Conservation (phyloP, 768 basidiomycete genomes). For the Mycena venus region DNA sequence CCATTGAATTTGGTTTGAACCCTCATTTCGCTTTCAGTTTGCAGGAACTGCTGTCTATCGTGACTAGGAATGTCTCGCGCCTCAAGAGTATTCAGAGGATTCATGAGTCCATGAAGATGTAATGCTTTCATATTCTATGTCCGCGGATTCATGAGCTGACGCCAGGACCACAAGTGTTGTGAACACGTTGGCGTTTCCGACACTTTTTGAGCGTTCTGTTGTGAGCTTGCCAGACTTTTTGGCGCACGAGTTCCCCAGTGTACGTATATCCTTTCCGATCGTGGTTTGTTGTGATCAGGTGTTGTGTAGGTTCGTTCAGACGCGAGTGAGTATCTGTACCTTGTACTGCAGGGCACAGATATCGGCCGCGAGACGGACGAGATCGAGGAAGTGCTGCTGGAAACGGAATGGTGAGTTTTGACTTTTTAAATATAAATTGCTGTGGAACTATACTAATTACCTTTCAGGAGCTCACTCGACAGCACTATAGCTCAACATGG, state of each 20-base stretch:
- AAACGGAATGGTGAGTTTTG: conserved; percentile 85
- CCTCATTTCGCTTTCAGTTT: conserved; percentile 55
- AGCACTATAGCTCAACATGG: conserved; percentile 52
- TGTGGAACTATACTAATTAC: background rate
- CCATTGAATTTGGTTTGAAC: background rate
- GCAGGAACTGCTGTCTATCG: conserved; percentile 64
- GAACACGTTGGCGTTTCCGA: conserved; percentile 69
- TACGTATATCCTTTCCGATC: conserved; percentile 49
- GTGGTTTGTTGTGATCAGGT: conserved; percentile 26
- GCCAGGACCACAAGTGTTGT: conserved; percentile 63
- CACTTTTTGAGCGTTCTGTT: conserved; percentile 60
- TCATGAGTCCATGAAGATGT: conserved; percentile 89
- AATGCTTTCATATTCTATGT: conserved; percentile 37
- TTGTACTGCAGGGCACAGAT: conserved; percentile 80
- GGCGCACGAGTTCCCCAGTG: conserved; percentile 84
- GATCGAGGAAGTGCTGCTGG: conserved; percentile 77
- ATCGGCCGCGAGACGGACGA: conserved; percentile 74
- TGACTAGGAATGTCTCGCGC: conserved; percentile 71
- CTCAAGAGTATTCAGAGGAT: conserved; percentile 90
- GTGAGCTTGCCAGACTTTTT: conserved; percentile 72
- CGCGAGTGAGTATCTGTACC: conserved; percentile 87
- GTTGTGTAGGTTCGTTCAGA: conserved; percentile 76
- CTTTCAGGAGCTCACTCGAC: conserved; percentile 42
- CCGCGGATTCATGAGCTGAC: conserved; percentile 7
- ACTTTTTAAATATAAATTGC: background rate